These are phyloP conservation scores for Sphaceloma murrayae DNA, from an alignment of 2,329 filamentous ascomycete genomes.

Conservation along the genomic window DNA sequence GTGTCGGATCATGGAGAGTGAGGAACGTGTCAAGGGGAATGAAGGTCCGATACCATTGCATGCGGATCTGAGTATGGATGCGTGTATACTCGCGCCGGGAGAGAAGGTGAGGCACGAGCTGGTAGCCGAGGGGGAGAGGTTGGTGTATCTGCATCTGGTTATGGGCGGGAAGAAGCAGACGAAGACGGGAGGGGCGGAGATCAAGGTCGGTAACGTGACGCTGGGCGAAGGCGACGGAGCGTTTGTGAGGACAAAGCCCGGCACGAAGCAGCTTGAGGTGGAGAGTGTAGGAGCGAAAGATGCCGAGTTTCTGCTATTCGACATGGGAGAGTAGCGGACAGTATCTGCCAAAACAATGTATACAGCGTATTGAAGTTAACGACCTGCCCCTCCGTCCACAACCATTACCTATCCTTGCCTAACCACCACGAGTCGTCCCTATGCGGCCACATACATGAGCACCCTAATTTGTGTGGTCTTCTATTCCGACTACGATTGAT, in stretches of 20 bases:
- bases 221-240: slow-evolving; percentile 72
- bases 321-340: slow-evolving; percentile 34
- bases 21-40: slow-evolving; percentile 56
- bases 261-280: slow-evolving; percentile 37
- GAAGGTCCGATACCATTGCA: slow-evolving; percentile 66
- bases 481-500: no score
- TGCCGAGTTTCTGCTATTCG: slow-evolving; percentile 43
- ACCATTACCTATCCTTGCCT: no score
- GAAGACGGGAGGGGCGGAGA: slow-evolving; percentile 61
- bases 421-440: no score
- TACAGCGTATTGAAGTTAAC: no score
- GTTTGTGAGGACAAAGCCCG: slow-evolving; percentile 51
- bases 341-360: background rate
- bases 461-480: no score
- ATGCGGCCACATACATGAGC: no score
- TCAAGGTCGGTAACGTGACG: slow-evolving; percentile 57
- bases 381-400: no score
- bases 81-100: slow-evolving; percentile 59
- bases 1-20: slow-evolving; percentile 64
- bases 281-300: slow-evolving; percentile 39
- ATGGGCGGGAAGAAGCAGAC: slow-evolving; percentile 51
- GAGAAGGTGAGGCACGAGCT: slow-evolving; percentile 62
- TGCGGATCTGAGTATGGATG: slow-evolving; percentile 74
- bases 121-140: slow-evolving; percentile 54
- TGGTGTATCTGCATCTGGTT: slow-evolving; percentile 71